phyloP scores from a whole-genome alignment of 371 early-diverging fungal genomes.

The Phascolomyces articulosus region DNA sequence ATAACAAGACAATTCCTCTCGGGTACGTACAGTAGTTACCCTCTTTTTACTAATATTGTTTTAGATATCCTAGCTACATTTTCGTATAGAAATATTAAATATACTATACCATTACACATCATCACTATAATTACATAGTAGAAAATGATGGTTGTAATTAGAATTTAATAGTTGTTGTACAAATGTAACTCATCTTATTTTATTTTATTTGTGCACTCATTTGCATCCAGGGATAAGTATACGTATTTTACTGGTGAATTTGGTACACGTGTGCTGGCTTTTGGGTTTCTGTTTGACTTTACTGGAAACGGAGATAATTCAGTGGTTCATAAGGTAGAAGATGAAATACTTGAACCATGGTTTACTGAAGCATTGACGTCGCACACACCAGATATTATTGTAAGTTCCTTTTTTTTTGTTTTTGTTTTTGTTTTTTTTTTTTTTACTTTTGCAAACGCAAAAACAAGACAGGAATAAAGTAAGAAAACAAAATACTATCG shows the following conservation, averaged over 20 bases:
- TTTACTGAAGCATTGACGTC: slow-evolving; percentile 55
- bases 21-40: slow-evolving; percentile 32
- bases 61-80: no score
- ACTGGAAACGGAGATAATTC: slow-evolving; percentile 41
- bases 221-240: slow-evolving; percentile 33
- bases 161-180: neutral
- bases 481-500: no score
- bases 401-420: slow-evolving; percentile 1
- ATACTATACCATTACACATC: neutral
- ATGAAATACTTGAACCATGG: slow-evolving; percentile 58
- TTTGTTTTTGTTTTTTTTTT: neutral
- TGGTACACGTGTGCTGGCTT: slow-evolving; percentile 60
- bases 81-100: no score
- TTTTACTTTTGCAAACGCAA: neutral
- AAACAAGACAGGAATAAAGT: no score
- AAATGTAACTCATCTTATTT: neutral
- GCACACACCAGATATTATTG: slow-evolving; percentile 54
- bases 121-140: neutral
- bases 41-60: no score
- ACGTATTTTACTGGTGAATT: slow-evolving; percentile 58
- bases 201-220: neutral
- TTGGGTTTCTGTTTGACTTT: slow-evolving; percentile 63
- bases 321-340: slow-evolving; percentile 42
- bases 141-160: neutral
- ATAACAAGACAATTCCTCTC: slow-evolving; percentile 52